These are phyloP conservation scores for Aethionema arabicum DNA, from an alignment of 345 rosid species.

Conservation along the genomic window DNA sequence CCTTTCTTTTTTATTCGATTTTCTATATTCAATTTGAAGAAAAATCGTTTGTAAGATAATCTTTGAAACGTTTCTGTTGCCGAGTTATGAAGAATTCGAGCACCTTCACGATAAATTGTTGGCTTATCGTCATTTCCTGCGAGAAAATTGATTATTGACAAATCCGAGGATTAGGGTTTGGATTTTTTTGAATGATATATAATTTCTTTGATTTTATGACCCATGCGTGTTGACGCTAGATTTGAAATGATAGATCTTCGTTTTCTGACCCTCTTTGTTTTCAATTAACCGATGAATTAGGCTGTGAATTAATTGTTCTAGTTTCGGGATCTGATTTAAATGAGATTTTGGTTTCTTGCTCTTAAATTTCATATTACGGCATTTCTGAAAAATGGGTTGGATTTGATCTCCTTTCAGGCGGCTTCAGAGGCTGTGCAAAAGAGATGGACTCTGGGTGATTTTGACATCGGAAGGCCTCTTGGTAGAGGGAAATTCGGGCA, in stretches of 20 bases:
- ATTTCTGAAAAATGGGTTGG: not conserved
- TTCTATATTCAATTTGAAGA: not conserved
- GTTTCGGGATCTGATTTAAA: not conserved
- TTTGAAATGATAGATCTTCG: not conserved
- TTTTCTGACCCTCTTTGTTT: not conserved
- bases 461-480: constrained; percentile 88
- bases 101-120: not conserved
- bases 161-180: not conserved
- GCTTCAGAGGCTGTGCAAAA: constrained; percentile 55
- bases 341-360: not conserved
- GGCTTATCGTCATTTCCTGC: not conserved
- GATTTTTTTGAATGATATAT: not conserved
- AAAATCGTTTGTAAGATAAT: not conserved
- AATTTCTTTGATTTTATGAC: not conserved
- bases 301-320: not conserved
- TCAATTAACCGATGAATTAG: constrained; percentile 11
- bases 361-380: not conserved
- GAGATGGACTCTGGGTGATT: constrained; percentile 82
- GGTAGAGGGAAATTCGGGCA: constrained; percentile 95
- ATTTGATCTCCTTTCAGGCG: constrained; percentile 39
- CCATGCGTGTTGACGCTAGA: not conserved
- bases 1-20: not conserved
- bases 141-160: not conserved
- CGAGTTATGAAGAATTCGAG: not conserved
- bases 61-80: not conserved